Evolutionary conservation across 2,329 filamentous ascomycete species (phyloP), one percentile per base, ranked within the genome.

Genomic region (Paecilomyces sp.): DNA sequence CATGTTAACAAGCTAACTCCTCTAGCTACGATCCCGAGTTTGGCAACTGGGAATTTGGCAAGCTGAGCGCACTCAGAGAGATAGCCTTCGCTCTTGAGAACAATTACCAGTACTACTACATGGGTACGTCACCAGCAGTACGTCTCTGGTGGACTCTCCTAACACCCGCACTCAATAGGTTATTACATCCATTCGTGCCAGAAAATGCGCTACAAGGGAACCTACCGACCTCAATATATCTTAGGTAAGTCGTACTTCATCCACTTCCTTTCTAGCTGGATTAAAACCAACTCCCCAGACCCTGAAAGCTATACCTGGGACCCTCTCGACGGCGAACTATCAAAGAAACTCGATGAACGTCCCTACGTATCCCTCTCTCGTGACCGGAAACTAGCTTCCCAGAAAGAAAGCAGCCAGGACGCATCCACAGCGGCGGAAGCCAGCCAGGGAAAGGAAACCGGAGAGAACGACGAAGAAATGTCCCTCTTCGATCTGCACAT

Each of bases 101-200:
- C 3, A 75, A 73, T 0, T 86, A 87, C 64, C 68, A 80, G 58
- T 86, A 83, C 70, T 88, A 88, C 69, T 87, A 87, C 72, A 87
- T 88, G 85, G 85, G 79, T 81, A 64, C 13, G 71, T 62, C 11
- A 4, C 24, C 3, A 22, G 25, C 9, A 52, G 12, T 47, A 25
- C 28, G 22, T 3, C 15, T 6, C 25, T 51, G 25, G 12, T 22
- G 15, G 18, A 22, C 30, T n/a, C 53, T n/a, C 28, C 3, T 55
- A 36, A n/a, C 36, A 34, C 5, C 15, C 62, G 34, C 15, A n/a
- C 50, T 41, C 33, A 28, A 12, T 57, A 81, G 79, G 85, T 12
- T 87, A 80, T 71, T 88, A 88, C 68, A 88, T 88, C 62, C 85
- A 87, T 65, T 76, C 74, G 2, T 81, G 79, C 63, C 73, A 75